Evolutionary conservation across 129 eudicot species (phyloP), one percentile per base, ranked within the genome.

Genomic region (Flaveria brownii): DNA sequence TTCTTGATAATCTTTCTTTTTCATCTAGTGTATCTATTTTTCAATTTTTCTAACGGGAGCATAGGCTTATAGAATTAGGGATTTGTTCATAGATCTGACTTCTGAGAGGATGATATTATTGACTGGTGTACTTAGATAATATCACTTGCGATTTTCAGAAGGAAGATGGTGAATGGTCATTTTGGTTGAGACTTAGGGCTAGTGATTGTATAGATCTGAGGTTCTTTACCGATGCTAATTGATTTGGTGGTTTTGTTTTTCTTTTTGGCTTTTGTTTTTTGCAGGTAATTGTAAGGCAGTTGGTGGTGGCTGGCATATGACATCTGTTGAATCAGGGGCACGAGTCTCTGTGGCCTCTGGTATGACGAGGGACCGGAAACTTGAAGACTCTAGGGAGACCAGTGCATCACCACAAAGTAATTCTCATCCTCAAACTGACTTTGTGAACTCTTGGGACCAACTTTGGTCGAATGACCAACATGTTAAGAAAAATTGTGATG

Each of bases 351-450:
- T 55, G 14, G 81, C 84, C 15, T 64, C 78, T 70, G 75, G 63
- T 81, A 68, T 72, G 72, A 90, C 84, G 79, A 91, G 77, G 49
- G 96, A 85, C 5, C 86, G 64, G 86, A 87, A 78, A 84, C 85
- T 89, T 43, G 84, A 85, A 43, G 84, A 69, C 23, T 71, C 82
- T 30, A 78, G 87, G 78, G 97, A 85, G 76, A 51, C 77, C 17
- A 77, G 82, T 54, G 78, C 83, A 33, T 87, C 89, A 3, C 80
- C 83, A 10, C 80, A 65, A 73, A 87, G 92, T 72, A 84, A 71
- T 56, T 81, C 84, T 50, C 83, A 76, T 73, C 83, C 87, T 67
- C 80, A 70, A 25, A 52, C 79, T 5, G 86, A 91, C 66, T 79
- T 76, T 75, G 75, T 75, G 15, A 86, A 78, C 73, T 73, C 81